These are phyloP conservation scores for Oxyria digyna DNA, from an alignment of 148 eudicot species.

Conservation along the genomic window DNA sequence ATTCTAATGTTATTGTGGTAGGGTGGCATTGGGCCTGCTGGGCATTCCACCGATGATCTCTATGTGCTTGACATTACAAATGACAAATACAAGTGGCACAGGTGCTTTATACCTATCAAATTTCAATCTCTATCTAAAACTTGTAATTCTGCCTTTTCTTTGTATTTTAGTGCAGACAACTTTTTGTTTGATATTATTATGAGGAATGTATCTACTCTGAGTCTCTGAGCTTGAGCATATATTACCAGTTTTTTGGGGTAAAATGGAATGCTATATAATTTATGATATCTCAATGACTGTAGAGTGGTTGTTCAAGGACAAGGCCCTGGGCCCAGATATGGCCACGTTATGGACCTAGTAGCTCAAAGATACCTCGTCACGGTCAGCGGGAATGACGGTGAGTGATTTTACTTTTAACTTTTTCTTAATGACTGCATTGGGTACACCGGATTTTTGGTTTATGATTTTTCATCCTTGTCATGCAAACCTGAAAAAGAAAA, in stretches of 20 bases:
- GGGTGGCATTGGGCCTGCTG: conserved; percentile 99
- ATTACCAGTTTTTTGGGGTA: background rate
- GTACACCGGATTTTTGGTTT: too few relatives aligned
- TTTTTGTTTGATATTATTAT: background rate
- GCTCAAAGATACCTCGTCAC: conserved; percentile 87
- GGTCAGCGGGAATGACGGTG: conserved; percentile 93
- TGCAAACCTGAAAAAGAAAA: background rate
- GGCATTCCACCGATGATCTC: conserved; percentile 93
- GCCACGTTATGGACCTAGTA: conserved; percentile 94
- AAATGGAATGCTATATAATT: background rate
- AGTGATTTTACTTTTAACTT: conserved; percentile 14
- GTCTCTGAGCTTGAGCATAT: background rate
- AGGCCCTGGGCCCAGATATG: conserved; percentile 96
- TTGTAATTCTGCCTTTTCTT: background rate
- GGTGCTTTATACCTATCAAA: conserved; percentile 23
- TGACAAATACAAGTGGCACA: conserved; percentile 95
- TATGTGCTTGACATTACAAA: conserved; percentile 82
- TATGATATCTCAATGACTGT: conserved; percentile 9
- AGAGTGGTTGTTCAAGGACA: conserved; percentile 93
- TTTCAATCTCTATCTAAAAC: background rate
- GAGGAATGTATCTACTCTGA: background rate
- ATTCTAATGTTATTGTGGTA: conserved; percentile 11
- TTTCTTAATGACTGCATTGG: too few relatives aligned
- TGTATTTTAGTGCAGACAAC: background rate
- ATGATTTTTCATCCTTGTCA: too few relatives aligned